Conservation (phyloP, 2,329 filamentous ascomycete genomes). For the Aspergillus niger region DNA sequence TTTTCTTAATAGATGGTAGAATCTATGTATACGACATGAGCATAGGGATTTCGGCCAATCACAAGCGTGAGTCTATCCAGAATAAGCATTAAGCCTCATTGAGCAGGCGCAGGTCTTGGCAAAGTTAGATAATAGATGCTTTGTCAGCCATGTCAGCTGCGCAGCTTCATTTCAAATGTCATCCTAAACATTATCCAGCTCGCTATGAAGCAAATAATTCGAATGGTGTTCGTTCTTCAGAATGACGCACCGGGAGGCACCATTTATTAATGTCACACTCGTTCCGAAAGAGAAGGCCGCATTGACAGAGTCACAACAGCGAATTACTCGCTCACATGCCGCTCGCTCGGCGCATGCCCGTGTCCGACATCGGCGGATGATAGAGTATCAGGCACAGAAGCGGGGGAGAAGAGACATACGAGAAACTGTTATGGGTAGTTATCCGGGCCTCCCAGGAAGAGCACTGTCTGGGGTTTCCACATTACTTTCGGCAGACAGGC, state of each 20-base stretch:
- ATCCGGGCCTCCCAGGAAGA: neutral
- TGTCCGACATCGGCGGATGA: constrained; percentile 18
- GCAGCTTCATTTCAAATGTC: neutral
- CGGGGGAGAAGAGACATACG: neutral
- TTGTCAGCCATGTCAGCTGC: neutral
- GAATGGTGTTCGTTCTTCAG: too few species aligned
- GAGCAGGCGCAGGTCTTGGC: constrained; percentile 13
- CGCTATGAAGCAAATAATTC: neutral
- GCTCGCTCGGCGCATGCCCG: constrained; percentile 23
- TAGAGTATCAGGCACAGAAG: constrained; percentile 25
- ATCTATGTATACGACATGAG: neutral
- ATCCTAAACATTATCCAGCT: neutral
- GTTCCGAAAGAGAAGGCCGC: neutral
- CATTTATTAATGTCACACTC: neutral
- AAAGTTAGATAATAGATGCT: neutral
- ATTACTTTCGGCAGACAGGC: constrained; percentile 10
- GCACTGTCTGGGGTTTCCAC: neutral
- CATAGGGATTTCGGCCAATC: neutral
- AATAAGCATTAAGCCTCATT: neutral
- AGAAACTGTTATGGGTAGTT: neutral
- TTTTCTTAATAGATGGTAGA: neutral
- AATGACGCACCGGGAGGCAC: neutral
- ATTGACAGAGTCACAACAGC: constrained; percentile 11
- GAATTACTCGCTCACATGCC: constrained; percentile 20
- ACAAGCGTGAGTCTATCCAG: neutral